phyloP scores from a whole-genome alignment of 2,329 filamentous ascomycete genomes.

The Verticillium zaregamsianum region DNA sequence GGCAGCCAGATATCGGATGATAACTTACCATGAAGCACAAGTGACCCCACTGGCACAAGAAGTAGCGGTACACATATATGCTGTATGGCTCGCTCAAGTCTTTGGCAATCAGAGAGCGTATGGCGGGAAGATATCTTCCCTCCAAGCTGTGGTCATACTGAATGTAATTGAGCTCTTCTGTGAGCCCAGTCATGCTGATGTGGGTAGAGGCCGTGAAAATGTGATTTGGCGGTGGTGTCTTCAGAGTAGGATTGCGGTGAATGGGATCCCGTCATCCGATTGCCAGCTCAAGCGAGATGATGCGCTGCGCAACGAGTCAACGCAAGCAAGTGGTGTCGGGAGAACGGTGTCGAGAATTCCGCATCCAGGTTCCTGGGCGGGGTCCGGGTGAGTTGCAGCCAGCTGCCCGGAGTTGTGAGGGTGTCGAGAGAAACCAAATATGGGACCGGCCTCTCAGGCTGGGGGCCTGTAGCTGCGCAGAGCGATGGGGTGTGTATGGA shows the following conservation, averaged over 20 bases:
- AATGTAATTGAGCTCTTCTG: constrained; percentile 21
- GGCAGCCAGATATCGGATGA: not conserved
- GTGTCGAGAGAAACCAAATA: not conserved
- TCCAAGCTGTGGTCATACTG: constrained; percentile 61
- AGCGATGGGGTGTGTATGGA: not conserved
- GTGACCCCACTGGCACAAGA: constrained; percentile 95
- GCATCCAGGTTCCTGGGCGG: not conserved
- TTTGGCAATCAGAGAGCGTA: constrained; percentile 89
- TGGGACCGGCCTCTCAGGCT: not conserved
- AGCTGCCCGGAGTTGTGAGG: not conserved
- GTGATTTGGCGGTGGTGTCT: not conserved
- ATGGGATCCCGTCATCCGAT: not conserved
- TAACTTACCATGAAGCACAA: constrained; percentile 83
- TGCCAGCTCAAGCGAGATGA: not conserved
- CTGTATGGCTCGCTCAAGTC: constrained; percentile 98
- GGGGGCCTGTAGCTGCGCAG: not conserved
- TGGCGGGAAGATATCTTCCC: constrained; percentile 70
- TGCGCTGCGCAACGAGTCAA: not conserved
- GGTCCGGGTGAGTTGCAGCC: not conserved
- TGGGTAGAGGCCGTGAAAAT: not conserved
- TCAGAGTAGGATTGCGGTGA: not conserved
- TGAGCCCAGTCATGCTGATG: not conserved
- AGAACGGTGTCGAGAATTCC: not conserved
- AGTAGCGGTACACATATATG: constrained; percentile 98
- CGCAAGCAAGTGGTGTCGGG: not conserved